Base-by-base conservation (phyloP, 495 filamentous ascomycete species). In the Penicillium fimorum region DNA sequence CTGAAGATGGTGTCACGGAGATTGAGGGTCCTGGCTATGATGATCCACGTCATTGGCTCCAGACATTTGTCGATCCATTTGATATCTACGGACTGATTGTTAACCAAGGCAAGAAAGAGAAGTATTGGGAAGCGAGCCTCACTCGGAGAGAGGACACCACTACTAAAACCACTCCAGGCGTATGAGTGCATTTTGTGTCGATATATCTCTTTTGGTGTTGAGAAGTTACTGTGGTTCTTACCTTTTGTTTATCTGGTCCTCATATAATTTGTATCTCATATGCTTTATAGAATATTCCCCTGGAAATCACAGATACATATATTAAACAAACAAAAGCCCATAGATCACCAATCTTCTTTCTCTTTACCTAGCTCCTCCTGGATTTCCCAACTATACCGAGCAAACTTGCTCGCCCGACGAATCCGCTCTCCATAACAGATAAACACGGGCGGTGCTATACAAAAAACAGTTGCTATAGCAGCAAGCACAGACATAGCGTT, bases 41-140 rank as follows among this genome's bases (percentile, higher is more conserved):
- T 47, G 84, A 90, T 48, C 57, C 54, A n/a, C 71, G 87, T 40
- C 66, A 63, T 25, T 79, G 81, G 42, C 38, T 80, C 30, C 43
- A 77, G 4, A 89, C 85, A 0, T 32, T 89, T 9, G 3, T 90
- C 12, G 87, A 90, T 66, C 87, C 87, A 4, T 87, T 90, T 68
- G 84, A 88, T 60, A 24, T 89, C 8, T 60, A 62, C n/a, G 86
- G 86, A 2, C 65, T 87, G 57, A 62, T 84, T 37, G 75, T 62
- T 56, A 76, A 78, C 6, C 76, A 64, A 54, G 79, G 80, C 32
- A 77, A 79, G 63, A 57, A 76, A 48, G 69, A 68, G 32, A 76
- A 70, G 37, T 87, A 82, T 61, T 87, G 84, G 84, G 83, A 87
- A 57, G 33, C 32, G 2, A 42, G n/a, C n/a, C 13, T 33, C 15